Base-by-base conservation (phyloP, 2,329 filamentous ascomycete genomes). In the Alternaria sp. region DNA sequence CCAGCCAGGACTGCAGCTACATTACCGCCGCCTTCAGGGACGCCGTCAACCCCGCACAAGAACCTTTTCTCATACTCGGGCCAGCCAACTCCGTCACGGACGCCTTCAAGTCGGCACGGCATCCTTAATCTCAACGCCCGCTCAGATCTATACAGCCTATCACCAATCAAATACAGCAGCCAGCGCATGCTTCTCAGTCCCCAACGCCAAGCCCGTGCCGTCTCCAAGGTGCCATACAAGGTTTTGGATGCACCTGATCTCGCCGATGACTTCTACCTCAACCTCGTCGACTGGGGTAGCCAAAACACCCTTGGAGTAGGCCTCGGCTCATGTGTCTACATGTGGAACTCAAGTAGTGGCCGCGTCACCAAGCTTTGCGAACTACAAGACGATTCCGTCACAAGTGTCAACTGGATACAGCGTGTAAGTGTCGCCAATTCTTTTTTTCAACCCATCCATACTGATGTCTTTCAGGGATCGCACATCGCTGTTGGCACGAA, bases 321-420 rank as follows among this genome's bases (percentile, higher is more conserved):
- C 0, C 82, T 99, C 26, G 94, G 94, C 18, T 92, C 91, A 18
- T 96, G 92, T 68, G 95, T 99, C 6, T 99, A 98, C 75, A 95
- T 98, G 88, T 99, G 95, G 95, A 97, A 97, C 76, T 95, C 94
- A 5, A 89, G 93, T 68, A 91, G 91, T 7, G 95, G 94, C 64
- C 88, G 91, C 65, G 95, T 99, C 3, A 96, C 93, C 62, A 97
- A 96, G 79, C 86, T 99, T 9, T 98, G 95, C 79, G 94, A 96
- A 46, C 83, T 98, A 12, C 89, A 92, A 66, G 94, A 97, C 71
- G 95, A 99, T 75, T 94, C 90, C 0, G 94, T 99, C 1, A 99
- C 95, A 3, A 97, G 94, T 70, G 95, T 99, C 11, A 96, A 91
- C 57, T 99, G 95, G 95, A 99, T 99, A 70, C 95, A 99, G 80